These are phyloP conservation scores for Blastocystis sp. DNA, from an alignment of 352 stramenopile species.

Conservation along the genomic window DNA sequence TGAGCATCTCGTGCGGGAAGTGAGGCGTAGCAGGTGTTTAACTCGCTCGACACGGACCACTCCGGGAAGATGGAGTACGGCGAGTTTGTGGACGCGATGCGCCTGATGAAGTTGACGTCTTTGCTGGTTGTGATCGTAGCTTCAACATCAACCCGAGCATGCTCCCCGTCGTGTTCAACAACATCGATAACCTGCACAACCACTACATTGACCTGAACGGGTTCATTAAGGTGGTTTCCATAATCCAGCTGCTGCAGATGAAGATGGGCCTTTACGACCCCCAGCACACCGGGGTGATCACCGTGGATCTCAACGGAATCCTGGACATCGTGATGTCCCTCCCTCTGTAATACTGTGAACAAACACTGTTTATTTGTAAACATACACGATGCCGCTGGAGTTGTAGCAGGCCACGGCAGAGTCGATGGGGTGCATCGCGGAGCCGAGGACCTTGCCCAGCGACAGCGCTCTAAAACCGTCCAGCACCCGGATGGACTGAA, in stretches of 20 bases:
- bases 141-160: slow-evolving; percentile 33
- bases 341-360: slow-evolving; percentile 35
- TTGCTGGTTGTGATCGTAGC: background rate
- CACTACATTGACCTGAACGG: slow-evolving; percentile 55
- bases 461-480: slow-evolving; percentile 29
- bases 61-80: slow-evolving; percentile 61
- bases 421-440: slow-evolving; percentile 26
- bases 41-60: slow-evolving; percentile 50
- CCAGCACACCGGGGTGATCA: slow-evolving; percentile 22
- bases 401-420: slow-evolving; percentile 31
- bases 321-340: slow-evolving; percentile 48
- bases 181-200: slow-evolving; percentile 62
- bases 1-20: background rate
- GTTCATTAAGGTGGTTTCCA: slow-evolving; percentile 60
- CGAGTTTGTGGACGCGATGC: slow-evolving; percentile 60
- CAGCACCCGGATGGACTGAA: slow-evolving; percentile 23
- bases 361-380: slow-evolving; percentile 49
- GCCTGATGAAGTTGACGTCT: background rate
- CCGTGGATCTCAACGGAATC: slow-evolving; percentile 34
- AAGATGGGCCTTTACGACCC: slow-evolving; percentile 30
- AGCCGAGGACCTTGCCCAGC: slow-evolving; percentile 17
- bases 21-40: slow-evolving; percentile 36
- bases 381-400: slow-evolving; percentile 21
- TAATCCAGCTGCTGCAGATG: slow-evolving; percentile 54
- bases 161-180: slow-evolving; percentile 39